phyloP scores from a whole-genome alignment of 441 rosid species.

The Sinapis alba region DNA sequence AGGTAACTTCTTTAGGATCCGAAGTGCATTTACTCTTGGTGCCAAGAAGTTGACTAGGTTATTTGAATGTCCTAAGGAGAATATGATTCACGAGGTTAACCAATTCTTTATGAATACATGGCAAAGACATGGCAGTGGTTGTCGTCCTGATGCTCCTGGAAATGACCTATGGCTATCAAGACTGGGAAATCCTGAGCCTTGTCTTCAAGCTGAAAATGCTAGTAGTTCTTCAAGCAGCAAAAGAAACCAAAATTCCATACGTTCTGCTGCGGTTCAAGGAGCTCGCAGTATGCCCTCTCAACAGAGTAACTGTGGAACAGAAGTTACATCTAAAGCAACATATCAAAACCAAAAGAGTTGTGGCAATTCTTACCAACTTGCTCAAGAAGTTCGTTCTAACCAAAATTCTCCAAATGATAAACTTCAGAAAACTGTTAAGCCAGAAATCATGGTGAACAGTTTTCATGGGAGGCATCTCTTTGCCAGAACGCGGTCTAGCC shows the following conservation, averaged over 20 bases:
- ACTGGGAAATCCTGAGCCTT: slow-evolving; percentile 51
- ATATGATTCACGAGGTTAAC: slow-evolving; percentile 69
- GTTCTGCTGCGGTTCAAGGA: slow-evolving; percentile 44
- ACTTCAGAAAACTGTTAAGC: slow-evolving; percentile 56
- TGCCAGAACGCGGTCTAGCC: slow-evolving; percentile 95
- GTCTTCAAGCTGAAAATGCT: slow-evolving; percentile 49
- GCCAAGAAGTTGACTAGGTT: slow-evolving; percentile 89
- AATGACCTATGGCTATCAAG: slow-evolving; percentile 55
- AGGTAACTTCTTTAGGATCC: slow-evolving; percentile 99
- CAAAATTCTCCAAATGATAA: slow-evolving; percentile 49
- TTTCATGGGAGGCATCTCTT: slow-evolving; percentile 74
- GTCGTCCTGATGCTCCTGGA: slow-evolving; percentile 91
- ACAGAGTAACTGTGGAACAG: slow-evolving; percentile 47
- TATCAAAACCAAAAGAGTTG: slow-evolving; percentile 50
- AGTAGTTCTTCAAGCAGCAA: slow-evolving; percentile 47
- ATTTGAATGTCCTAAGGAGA: slow-evolving; percentile 88
- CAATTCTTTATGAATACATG: slow-evolving; percentile 93
- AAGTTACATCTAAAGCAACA: slow-evolving; percentile 47
- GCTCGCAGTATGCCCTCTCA: slow-evolving; percentile 45
- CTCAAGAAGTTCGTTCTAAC: slow-evolving; percentile 50
- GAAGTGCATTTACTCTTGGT: slow-evolving; percentile 99
- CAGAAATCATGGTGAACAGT: slow-evolving; percentile 54
- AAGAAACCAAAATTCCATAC: slow-evolving; percentile 46
- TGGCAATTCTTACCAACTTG: slow-evolving; percentile 52
- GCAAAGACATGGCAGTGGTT: slow-evolving; percentile 96